Evolutionary conservation across 768 basidiomycete genomes (phyloP), one percentile per base, ranked within the genome.

Genomic region (Calvatia gigantea): DNA sequence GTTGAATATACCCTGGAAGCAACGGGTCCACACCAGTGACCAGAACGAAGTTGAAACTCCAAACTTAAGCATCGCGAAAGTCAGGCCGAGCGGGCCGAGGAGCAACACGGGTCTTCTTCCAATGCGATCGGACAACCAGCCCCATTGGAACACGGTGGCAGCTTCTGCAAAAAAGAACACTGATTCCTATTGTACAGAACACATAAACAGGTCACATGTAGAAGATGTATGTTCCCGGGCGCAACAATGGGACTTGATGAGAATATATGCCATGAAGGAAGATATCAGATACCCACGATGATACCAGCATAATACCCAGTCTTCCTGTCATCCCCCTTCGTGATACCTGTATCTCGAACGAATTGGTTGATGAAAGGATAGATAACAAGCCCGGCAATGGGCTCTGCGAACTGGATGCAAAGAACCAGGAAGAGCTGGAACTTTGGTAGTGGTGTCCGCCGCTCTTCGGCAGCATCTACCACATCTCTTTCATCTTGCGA

Each of bases 251-350:
- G 23, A 4, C 23, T 15, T 14, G 39, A 31, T 42, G 19, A 42
- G 7, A 42, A 42, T 23, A 23, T 23, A 23, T 12, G 21, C 41
- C 2, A 21, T 42, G 21, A 15, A 17, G 11, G 11, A 21, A 23
- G 9, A 4, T 43, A 27, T n/a, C 7, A 3, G 44, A 6, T 1
- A 63, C 70, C 57, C 47, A 78, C 79, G 28, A 81, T 73, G 31
- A 80, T 51, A 5, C 78, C 78, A 44, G 76, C 78, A 64, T 75
- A 81, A 61, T 79, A 80, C 0, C 78, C 77, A 3, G 71, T 77
- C 51, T 69, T 75, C 2, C 62, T 67, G 56, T 78, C 78, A 51
- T 79, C 74, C 4, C 77, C 76, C 4, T 66, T 61, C 7, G 73
- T 78, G 6, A 79, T 67, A 0, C 75, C 76, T 7, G 74, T 74